Evolutionary conservation across 768 basidiomycete genomes (phyloP), one percentile per base, ranked within the genome.

Genomic region (Boletellus sp.): DNA sequence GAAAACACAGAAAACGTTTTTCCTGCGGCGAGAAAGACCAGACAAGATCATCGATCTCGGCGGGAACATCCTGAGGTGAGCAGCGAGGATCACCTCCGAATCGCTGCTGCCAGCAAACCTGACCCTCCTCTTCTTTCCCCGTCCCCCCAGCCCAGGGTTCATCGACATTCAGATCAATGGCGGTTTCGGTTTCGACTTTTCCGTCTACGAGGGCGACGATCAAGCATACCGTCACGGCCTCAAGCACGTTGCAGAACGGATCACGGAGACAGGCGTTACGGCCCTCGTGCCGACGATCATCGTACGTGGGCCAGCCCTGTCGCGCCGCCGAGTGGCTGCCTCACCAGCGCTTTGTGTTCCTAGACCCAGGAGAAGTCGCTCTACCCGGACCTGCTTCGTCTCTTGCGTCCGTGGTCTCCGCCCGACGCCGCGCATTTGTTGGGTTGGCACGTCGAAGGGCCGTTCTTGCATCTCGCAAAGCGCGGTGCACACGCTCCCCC

Each of bases 161-260:
- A 77, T 94, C 43, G 93, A 94, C 69, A 81, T 87, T 16, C 93
- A 95, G 61, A 84, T 95, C 53, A 94, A 95, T 55, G 93, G 93
- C 32, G 92, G 84, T 5, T 93, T 90, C 63, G 83, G 85, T 26
- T 88, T 91, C 61, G 90, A 92, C 66, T 92, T 93, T 60, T 91
- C 90, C 12, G 79, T 91, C 16, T 90, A 85, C 57, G 83, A 87
- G 32, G 80, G 78, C 23, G 76, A 85, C 60, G 85, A 88, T 45
- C 74, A 81, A 33, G 72, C 70, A 6, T 94, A 94, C 68, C 71
- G 74, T 22, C 58, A 76, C 20, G 89, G 90, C 17, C 71, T 94
- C 66, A 77, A 79, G 61, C 71, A 73, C 52, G 80, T 93, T 31
- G 85, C 90, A 7, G 80, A 81, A 67, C 78, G 81, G 56, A 88